These are phyloP conservation scores for Aquilaria malaccensis DNA, from an alignment of 345 rosid genomes.

Conservation along the genomic window DNA sequence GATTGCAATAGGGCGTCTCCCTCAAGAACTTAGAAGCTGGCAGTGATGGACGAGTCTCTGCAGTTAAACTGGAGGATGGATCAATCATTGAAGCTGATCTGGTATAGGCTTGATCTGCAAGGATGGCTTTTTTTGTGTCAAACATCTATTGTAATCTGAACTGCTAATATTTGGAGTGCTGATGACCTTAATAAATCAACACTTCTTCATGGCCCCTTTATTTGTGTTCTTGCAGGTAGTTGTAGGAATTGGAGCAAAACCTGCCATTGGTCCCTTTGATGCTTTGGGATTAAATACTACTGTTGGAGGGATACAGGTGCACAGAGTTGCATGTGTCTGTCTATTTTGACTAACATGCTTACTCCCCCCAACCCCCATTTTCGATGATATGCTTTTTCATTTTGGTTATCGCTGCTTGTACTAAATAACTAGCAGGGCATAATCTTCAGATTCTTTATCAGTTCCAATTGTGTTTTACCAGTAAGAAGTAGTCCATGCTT, in stretches of 20 bases:
- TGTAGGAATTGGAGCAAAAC: slow-evolving; percentile 93
- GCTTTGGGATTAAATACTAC: slow-evolving; percentile 46
- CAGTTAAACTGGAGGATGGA: slow-evolving; percentile 80
- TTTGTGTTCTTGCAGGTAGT: slow-evolving; percentile 40
- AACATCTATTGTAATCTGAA: not conserved
- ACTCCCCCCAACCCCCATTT: too few species aligned
- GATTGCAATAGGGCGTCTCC: slow-evolving; percentile 53
- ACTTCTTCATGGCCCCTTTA: slow-evolving; percentile 5
- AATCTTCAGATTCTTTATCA: not conserved
- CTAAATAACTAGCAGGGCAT: not conserved
- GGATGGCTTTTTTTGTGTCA: not conserved
- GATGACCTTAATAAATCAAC: not conserved
- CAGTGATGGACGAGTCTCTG: slow-evolving; percentile 66
- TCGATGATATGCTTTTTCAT: slow-evolving; percentile 1
- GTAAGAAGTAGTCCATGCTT: not conserved
- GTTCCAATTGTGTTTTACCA: not conserved
- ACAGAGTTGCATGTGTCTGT: not conserved
- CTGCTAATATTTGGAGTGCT: not conserved
- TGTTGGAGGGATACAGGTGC: slow-evolving; percentile 90
- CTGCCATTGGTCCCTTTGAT: slow-evolving; percentile 73
- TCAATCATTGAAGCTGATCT: slow-evolving; percentile 79
- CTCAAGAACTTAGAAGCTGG: slow-evolving; percentile 74
- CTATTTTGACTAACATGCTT: not conserved
- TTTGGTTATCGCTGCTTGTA: too few species aligned
- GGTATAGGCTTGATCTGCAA: slow-evolving; percentile 22